Evolutionary conservation across 2,329 filamentous ascomycete genomes (phyloP).

Genomic region (Calcarisporium arbuscula): DNA sequence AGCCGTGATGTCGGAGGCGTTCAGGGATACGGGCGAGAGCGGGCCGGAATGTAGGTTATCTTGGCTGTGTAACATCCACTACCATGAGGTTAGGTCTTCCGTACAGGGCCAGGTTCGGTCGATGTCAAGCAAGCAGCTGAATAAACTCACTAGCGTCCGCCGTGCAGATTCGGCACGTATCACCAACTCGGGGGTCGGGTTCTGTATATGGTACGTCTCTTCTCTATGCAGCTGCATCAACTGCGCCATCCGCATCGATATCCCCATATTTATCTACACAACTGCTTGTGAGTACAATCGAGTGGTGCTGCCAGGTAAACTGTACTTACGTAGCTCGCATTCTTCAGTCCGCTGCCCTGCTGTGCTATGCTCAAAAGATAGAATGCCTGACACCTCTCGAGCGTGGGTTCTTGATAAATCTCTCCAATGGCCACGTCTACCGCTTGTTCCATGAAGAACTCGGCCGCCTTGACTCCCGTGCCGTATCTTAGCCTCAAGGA

Average conservation of each 20-base stretch:
- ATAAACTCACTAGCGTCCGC: conserved; percentile 42
- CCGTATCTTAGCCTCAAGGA: conserved; percentile 42
- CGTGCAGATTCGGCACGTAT: conserved; percentile 50
- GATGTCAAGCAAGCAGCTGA: conserved; percentile 1
- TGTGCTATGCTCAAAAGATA: conserved; percentile 54
- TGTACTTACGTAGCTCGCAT: conserved; percentile 45
- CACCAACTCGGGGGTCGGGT: conserved; percentile 37
- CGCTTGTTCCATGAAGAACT: conserved; percentile 47
- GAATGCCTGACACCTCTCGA: conserved; percentile 53
- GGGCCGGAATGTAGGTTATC: conserved; percentile 51
- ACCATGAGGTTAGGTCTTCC: too few species aligned
- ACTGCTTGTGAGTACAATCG: background rate
- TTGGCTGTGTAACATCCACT: conserved; percentile 56
- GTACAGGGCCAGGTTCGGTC: too few species aligned
- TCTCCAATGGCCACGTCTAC: conserved; percentile 40
- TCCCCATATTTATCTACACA: conserved; percentile 47
- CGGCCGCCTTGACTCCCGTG: conserved; percentile 43
- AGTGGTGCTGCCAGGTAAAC: background rate
- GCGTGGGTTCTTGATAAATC: conserved; percentile 44
- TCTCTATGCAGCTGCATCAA: conserved; percentile 50
- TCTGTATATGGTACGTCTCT: conserved; percentile 41
- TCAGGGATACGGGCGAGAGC: conserved; percentile 43
- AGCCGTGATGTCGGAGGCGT: conserved; percentile 47
- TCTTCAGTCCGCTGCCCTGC: conserved; percentile 47
- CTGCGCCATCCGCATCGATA: conserved; percentile 49